Evolutionary conservation across 2,329 filamentous ascomycete species (phyloP), one percentile per base, ranked within the genome.

Genomic region (Claviceps citrina): DNA sequence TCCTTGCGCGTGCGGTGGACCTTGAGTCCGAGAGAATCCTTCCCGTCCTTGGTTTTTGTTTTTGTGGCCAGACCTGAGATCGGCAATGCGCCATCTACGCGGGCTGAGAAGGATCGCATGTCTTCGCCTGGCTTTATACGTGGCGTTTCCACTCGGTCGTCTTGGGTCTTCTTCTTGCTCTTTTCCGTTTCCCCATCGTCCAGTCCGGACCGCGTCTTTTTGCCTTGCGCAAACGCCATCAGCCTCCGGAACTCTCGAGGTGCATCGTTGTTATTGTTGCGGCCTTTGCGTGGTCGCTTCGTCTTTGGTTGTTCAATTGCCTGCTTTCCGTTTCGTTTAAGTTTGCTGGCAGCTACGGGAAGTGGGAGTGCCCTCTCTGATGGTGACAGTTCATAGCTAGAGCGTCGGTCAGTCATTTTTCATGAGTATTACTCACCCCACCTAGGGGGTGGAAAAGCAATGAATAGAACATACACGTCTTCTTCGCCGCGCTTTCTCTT

Each of bases 231-330:
- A 48, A 78, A 73, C 26, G 82, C 76, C 82, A 96, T 91, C 46
- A 96, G 64, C 10, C 86, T 78, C 45, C 76, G 75, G 60, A 98
- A 98, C 1, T 82, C 84, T 49, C 84, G 81, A 0, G 91, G 91
- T 1, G 83, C 87, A 61, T 96, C 91, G 56, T 93, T 78, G 30
- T 71, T 66, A 24, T 57, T 59, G 38, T 43, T 61, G 56, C 61
- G 68, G 9, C 62, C 64, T 49, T 70, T 69, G 37, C 52, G 45
- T 42, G 55, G 46, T 55, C 59, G 67, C 51, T 63, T 73, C 52
- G 48, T 57, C 55, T 46, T 51, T 47, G 42, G 60, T 65, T 70
- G 52, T 61, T 63, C 40, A 4, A 18, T 12, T n/a, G 30, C 28
- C 41, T 35, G 44, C 31, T 50, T 56, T 40, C 54, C 51, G 44